Conservation (phyloP, 116 monocot species). For the Phalaenopsis hybrid region DNA sequence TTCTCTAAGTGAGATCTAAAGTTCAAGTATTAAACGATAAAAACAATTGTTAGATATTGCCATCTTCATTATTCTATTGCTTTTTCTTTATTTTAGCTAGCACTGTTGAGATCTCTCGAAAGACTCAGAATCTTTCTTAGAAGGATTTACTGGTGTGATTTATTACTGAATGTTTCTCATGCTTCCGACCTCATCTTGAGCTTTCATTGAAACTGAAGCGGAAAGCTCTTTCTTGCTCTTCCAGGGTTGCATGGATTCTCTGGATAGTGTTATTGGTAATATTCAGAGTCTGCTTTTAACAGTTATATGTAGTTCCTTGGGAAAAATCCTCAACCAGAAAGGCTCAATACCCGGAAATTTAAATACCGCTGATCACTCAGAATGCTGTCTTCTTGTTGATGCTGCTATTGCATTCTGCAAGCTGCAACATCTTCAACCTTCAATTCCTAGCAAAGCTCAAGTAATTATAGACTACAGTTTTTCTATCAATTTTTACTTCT, state of each 20-base stretch:
- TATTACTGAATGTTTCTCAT: not conserved
- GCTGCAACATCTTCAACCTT: conserved; percentile 78
- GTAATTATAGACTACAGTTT: conserved; percentile 18
- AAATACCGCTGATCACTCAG: conserved; percentile 45
- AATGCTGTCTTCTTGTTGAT: conserved; percentile 70
- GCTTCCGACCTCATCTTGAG: not conserved
- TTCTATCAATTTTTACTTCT: not conserved
- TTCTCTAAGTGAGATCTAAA: no score
- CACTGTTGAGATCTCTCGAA: not conserved
- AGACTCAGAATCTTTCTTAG: not conserved
- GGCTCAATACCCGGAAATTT: conserved; percentile 21
- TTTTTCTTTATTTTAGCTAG: not conserved
- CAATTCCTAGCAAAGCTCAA: conserved; percentile 71
- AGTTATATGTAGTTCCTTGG: conserved; percentile 50
- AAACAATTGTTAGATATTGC: not conserved
- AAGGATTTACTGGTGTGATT: not conserved
- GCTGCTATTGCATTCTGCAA: conserved; percentile 84
- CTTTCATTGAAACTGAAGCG: not conserved
- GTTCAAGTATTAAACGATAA: not conserved
- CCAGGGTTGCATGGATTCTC: conserved; percentile 32
- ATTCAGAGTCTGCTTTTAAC: conserved; percentile 66
- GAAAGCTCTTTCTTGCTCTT: not conserved
- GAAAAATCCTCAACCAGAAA: conserved; percentile 38
- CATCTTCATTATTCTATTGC: not conserved
- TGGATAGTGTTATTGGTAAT: conserved; percentile 45